Evolutionary conservation across 306 rosid genomes (phyloP), one percentile per base, ranked within the genome.

Genomic region (Vigna unguiculata): DNA sequence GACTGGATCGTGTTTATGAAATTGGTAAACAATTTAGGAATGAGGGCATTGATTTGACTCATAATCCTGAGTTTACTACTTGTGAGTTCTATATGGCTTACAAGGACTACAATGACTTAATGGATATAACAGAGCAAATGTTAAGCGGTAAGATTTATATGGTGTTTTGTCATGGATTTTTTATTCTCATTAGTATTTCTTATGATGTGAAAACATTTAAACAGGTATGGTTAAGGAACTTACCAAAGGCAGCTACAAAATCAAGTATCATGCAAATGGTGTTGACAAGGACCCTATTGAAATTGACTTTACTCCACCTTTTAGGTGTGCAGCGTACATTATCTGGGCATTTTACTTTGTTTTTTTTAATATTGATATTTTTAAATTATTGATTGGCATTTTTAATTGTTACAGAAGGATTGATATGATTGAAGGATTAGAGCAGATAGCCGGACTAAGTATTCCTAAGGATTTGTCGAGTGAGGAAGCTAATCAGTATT

Each of bases 41-140:
- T 17, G 97, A 94, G 92, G 97, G 99, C 41, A 92, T 95, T 22
- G 99, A 95, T 89, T 90, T 95, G 86, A 95, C 97, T 0, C 99
- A 95, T 67, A 92, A 92, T 80, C 97, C 97, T 4, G 99, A 95
- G 82, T 95, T 91, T 83, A 95, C 99, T 41, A 91, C 97, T 36
- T 95, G 99, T 46, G 99, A 95, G 81, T 95, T 95, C 75, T 95
- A 95, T 82, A 92, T 92, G 97, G 98, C 98, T 25, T 92, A 72
- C 63, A 89, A 85, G 43, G 97, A 95, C 82, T 95, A 95, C 84
- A 80, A 88, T 52, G 99, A 95, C 72, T 0, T 95, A 80, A 95
- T 92, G 99, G 91, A 85, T 32, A 64, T 92, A 60, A 92, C 99
- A 13, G 97, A 95, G 88, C 79, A 86, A 79, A 76, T 95, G 91